These are phyloP conservation scores for Lotmaria passim DNA, from an alignment of 208 protist genomes.

Conservation along the genomic window DNA sequence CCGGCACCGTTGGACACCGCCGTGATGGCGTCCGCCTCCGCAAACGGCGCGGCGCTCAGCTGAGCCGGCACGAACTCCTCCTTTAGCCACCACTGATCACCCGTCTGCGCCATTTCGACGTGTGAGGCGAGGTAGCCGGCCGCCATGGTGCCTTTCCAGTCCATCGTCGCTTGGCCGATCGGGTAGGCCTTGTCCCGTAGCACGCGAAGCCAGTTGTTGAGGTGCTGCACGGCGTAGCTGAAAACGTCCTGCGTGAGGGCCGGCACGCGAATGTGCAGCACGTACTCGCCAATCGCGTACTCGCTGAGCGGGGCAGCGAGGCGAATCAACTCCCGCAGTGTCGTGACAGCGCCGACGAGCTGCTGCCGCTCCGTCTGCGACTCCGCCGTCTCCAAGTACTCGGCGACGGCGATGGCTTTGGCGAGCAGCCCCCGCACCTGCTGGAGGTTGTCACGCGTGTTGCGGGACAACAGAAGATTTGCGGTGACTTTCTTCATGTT, in stretches of 20 bases:
- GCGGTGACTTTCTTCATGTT: conserved; percentile 78
- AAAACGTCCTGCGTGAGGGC: conserved; percentile 68
- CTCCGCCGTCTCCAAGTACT: conserved; percentile 87
- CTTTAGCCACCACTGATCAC: conserved; percentile 76
- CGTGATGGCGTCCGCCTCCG: conserved; percentile 49
- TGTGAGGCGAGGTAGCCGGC: conserved; percentile 54
- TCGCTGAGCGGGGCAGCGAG: conserved; percentile 72
- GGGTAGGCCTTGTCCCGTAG: conserved; percentile 69
- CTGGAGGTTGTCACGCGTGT: conserved; percentile 63
- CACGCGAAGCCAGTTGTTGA: conserved; percentile 83
- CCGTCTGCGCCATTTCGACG: conserved; percentile 46
- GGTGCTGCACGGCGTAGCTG: conserved; percentile 70
- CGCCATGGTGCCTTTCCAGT: conserved; percentile 64
- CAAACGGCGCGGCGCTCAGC: conserved; percentile 62
- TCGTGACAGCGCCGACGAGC: conserved; percentile 75
- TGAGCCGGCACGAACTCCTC: conserved; percentile 55
- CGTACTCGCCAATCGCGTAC: conserved; percentile 86
- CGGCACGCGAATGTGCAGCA: conserved; percentile 80
- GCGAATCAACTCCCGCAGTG: conserved; percentile 73
- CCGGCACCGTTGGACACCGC: conserved; percentile 70
- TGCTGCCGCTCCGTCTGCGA: conserved; percentile 67
- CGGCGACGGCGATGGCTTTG: conserved; percentile 60
- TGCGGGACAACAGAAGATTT: conserved; percentile 67
- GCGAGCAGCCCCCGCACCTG: conserved; percentile 61
- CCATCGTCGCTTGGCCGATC: conserved; percentile 67